phyloP scores from a whole-genome alignment of 2,329 filamentous ascomycete genomes.

The Pseudogymnoascus sp. region DNA sequence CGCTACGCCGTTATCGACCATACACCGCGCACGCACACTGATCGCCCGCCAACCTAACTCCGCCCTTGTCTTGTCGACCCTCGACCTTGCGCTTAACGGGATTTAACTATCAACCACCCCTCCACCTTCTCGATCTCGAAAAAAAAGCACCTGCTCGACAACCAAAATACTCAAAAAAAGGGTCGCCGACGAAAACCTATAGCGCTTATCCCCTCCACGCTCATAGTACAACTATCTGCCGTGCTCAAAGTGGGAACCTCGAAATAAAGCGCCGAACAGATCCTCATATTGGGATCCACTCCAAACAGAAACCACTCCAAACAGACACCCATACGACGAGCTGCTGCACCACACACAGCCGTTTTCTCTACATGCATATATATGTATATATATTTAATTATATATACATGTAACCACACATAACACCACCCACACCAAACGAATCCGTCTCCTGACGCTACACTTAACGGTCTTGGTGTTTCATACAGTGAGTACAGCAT shows the following conservation, averaged over 20 bases:
- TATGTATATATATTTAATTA: constrained; percentile 4
- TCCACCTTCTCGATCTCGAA: background rate
- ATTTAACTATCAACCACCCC: background rate
- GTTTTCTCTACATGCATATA: background rate
- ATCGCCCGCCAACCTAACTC: background rate
- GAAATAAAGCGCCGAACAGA: background rate
- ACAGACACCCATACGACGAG: background rate
- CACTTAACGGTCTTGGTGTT: background rate
- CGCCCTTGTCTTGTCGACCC: background rate
- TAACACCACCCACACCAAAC: background rate
- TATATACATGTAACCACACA: constrained; percentile 1
- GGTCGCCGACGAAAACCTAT: background rate
- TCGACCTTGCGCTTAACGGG: background rate
- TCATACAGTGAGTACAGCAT: background rate
- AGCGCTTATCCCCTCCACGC: background rate
- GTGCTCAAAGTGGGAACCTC: background rate
- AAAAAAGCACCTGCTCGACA: background rate
- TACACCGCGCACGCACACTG: background rate
- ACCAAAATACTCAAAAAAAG: background rate
- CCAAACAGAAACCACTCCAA: background rate
- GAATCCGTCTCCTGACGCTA: background rate
- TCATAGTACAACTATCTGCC: background rate
- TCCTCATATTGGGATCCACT: background rate
- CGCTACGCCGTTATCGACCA: background rate
- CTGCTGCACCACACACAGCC: background rate